Base-by-base conservation (phyloP, 1,139 yeast species). In the Debaryomyces subglobosus region DNA sequence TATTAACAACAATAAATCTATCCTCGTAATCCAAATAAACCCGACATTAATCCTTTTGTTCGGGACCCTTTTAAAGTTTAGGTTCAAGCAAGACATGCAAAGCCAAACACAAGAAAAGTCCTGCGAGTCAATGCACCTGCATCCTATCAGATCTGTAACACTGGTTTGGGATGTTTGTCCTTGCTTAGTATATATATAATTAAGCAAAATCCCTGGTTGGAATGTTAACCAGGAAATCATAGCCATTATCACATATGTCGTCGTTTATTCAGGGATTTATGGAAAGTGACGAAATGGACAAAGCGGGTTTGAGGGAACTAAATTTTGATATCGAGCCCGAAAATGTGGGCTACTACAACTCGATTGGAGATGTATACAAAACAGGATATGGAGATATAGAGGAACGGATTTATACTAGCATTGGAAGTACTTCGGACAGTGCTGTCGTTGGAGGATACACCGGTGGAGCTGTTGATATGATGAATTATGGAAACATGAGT, bases 41-140 rank as follows among this genome's bases (percentile, higher is more conserved):
- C 36, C 36, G 35, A 15, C 27, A 16, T 6, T 12, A 27, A n/a
- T 5, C 18, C 8, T 15, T 27, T n/a, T 30, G 43, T 30, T 15
- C 29, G 21, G 43, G 43, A 40, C 43, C 43, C 43, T 40, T 30
- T 40, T 32, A 40, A 40, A 23, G 35, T 40, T 40, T 29, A 20
- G 34, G 36, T n/a, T 30, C 9, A 5, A n/a, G 43, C 43, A 20
- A 20, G 25, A n/a, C 30, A 21, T 29, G n/a, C 25, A 30, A 30
- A n/a, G 25, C 5, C n/a, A 12, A 40, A 40, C 15, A 21, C 5
- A 40, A 20, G n/a, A 30, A 12, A 8, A 7, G 13, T 8, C 21
- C 36, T 30, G 43, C 20, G 32, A 7, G 36, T 13, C n/a, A 16
- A 40, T 20, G 43, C 43, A 21, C 43, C 43, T 40, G 43, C 16